Conservation (phyloP, 441 rosid species). For the Euphorbia celastroides region DNA sequence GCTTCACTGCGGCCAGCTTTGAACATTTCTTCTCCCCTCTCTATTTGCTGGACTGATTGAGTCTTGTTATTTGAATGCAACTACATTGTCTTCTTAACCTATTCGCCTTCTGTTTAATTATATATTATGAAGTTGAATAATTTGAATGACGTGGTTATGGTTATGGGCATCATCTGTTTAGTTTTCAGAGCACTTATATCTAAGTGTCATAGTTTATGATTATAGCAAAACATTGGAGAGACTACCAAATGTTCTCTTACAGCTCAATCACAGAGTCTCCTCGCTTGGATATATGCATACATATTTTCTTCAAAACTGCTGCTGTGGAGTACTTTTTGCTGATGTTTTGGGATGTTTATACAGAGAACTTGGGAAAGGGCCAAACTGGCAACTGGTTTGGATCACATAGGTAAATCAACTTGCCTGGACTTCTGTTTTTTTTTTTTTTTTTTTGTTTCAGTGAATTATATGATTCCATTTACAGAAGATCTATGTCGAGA, state of each 20-base stretch:
- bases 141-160: not conserved
- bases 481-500: too few relatives aligned
- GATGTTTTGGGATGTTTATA: constrained; percentile 15
- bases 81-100: not conserved
- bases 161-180: not conserved
- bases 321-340: not conserved
- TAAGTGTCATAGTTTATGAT: not conserved
- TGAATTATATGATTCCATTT: too few relatives aligned
- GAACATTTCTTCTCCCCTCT: too few relatives aligned
- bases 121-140: not conserved
- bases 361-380: constrained; percentile 98
- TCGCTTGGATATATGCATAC: not conserved
- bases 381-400: constrained; percentile 69
- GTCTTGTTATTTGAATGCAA: not conserved
- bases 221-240: not conserved
- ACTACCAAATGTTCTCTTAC: not conserved
- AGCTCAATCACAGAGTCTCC: not conserved
- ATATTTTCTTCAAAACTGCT: constrained; percentile 6
- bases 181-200: not conserved
- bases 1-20: not conserved
- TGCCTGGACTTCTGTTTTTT: not conserved
- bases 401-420: constrained; percentile 52
- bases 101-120: not conserved
- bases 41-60: too few relatives aligned
- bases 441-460: not conserved